Base-by-base conservation (phyloP, 352 stramenopile genomes). In the Aphanomyces euteiches region DNA sequence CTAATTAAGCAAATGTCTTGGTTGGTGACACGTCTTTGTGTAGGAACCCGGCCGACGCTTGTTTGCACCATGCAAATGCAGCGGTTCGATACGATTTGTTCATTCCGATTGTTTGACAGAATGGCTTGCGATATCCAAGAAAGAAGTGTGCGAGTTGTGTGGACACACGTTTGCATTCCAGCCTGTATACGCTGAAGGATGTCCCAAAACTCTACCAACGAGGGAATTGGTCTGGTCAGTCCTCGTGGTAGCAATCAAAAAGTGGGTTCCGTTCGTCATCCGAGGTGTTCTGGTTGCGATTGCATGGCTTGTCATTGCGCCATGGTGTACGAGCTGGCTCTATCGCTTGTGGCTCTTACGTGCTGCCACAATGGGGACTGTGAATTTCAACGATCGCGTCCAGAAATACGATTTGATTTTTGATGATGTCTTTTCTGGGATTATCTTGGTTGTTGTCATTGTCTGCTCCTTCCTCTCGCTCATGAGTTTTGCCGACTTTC, bases 91-190 rank as follows among this genome's bases (percentile, higher is more conserved):
- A 72, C 91, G 92, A 41, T 90, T 96, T 74, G 96, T 88, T 36
- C 95, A 98, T 79, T 93, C 96, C 61, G 93, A 98, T 73, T 98
- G 95, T 61, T 80, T 98, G 56, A 89, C 93, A 72, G 93, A 96
- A 34, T 98, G 95, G 95, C 84, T 98, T 39, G 83, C 88, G 69
- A 90, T 98, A 63, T 97, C 88, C 43, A 83, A 88, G 72, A 96
- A 96, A 72, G 84, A 84, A 60, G 94, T 87, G 77, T 98, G 95
- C 73, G 95, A 98, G 78, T 75, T 98, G 21, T 98, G 95, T 73
- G 86, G 90, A 66, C 83, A 94, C 70, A 85, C 88, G 72, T 98
- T 98, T 80, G 77, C 82, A 59, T 98, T 98, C 80, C 90, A 85
- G 59, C 92, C 93, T 45, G 76, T 96, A 69, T 98, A 98, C 72